phyloP scores from a whole-genome alignment of 169 alveolate species.

The Miamiensis avidus region DNA sequence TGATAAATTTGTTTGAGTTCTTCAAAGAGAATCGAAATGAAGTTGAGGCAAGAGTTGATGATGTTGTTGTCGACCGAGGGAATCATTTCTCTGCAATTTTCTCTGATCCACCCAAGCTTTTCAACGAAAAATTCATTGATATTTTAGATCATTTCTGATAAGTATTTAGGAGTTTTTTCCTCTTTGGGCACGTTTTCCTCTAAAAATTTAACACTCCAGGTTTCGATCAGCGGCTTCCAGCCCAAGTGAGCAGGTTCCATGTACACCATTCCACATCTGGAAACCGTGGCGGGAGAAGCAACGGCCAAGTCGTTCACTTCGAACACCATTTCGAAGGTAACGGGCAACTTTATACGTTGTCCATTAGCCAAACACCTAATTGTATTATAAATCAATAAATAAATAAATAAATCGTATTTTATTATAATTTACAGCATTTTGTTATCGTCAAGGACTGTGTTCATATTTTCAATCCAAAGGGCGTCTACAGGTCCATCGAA shows the following conservation, averaged over 20 bases:
- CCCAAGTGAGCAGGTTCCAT: constrained; percentile 89
- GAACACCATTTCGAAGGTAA: constrained; percentile 85
- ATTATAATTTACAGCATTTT: constrained; percentile 61
- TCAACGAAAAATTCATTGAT: constrained; percentile 63
- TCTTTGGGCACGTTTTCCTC: constrained; percentile 54
- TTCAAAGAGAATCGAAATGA: constrained; percentile 71
- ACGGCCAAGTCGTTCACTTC: constrained; percentile 88
- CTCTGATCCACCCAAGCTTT: constrained; percentile 76
- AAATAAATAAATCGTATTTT: neutral
- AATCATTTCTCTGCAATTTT: constrained; percentile 83
- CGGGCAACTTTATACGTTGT: constrained; percentile 84
- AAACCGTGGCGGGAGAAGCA: constrained; percentile 91
- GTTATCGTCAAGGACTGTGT: constrained; percentile 89
- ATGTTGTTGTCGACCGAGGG: constrained; percentile 77
- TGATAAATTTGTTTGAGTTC: constrained; percentile 32
- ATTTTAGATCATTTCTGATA: constrained; percentile 70
- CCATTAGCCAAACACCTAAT: constrained; percentile 76
- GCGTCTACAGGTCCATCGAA: constrained; percentile 93
- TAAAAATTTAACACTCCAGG: constrained; percentile 80
- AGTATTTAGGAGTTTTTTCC: constrained; percentile 60
- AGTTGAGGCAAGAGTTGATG: constrained; percentile 76
- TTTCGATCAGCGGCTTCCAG: constrained; percentile 81
- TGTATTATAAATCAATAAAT: constrained; percentile 40
- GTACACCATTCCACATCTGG: constrained; percentile 92
- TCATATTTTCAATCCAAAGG: constrained; percentile 91